These are phyloP conservation scores for Globisporangium middletonii DNA, from an alignment of 352 stramenopile species.

Conservation along the genomic window DNA sequence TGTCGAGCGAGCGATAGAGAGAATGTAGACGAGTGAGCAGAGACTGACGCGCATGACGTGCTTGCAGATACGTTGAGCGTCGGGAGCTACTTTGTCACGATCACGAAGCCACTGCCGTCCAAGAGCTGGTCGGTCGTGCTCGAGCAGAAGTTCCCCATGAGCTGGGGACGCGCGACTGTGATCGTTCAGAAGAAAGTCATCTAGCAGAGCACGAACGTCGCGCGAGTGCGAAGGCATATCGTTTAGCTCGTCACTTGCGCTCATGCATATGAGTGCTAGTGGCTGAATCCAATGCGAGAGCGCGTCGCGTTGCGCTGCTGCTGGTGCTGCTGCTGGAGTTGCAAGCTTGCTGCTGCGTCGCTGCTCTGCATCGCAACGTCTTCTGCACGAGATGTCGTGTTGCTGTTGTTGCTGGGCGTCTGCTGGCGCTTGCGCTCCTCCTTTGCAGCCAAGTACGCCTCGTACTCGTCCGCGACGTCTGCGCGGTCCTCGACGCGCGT, in stretches of 20 bases:
- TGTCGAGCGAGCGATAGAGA: background rate
- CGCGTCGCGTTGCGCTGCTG: conserved; percentile 25
- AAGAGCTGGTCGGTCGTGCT: conserved; percentile 51
- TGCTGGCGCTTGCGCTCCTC: conserved; percentile 16
- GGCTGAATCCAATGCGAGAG: conserved; percentile 26
- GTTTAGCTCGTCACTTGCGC: too few relatives aligned
- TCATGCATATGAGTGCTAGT: conserved; percentile 13
- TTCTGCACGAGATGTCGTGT: conserved; percentile 1
- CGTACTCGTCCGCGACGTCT: conserved; percentile 69
- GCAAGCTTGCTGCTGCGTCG: conserved; percentile 1
- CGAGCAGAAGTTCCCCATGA: conserved; percentile 64
- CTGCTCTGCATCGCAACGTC: background rate
- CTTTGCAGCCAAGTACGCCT: conserved; percentile 56
- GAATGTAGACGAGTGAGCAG: background rate
- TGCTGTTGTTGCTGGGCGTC: background rate
- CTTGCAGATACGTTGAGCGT: conserved; percentile 31
- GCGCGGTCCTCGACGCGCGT: conserved; percentile 63
- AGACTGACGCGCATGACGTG: background rate
- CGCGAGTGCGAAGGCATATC: too few relatives aligned
- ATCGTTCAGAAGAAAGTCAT: conserved; percentile 50
- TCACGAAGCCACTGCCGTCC: conserved; percentile 54
- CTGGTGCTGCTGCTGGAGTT: conserved; percentile 15
- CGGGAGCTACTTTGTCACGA: conserved; percentile 51
- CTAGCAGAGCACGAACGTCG: too few relatives aligned
- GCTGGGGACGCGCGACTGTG: conserved; percentile 52